Evolutionary conservation across 495 filamentous ascomycete species (phyloP).

Genomic region (Monascus purpureus): DNA sequence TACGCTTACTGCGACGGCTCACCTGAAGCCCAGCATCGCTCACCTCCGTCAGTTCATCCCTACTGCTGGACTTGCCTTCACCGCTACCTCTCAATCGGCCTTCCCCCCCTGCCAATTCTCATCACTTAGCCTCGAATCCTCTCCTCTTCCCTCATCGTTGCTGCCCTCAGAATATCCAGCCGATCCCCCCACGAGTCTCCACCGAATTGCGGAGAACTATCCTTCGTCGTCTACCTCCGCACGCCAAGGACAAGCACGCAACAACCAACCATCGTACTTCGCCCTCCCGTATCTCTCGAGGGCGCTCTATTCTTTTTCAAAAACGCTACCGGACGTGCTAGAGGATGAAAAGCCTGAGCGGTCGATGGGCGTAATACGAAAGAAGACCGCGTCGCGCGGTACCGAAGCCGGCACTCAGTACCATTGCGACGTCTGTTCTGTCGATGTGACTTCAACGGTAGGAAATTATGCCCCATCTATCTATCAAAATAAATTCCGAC

Average conservation of each 20-base stretch:
- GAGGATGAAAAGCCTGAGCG: slow-evolving; percentile 29
- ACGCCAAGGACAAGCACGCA: neutral
- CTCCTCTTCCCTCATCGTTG: too few species aligned
- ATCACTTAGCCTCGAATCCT: too few species aligned
- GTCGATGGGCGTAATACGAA: slow-evolving; percentile 87
- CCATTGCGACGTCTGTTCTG: slow-evolving; percentile 89
- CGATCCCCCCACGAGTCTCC: slow-evolving; percentile 1
- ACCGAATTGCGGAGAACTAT: slow-evolving; percentile 11
- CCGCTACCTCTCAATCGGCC: too few species aligned
- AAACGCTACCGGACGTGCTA: slow-evolving; percentile 20
- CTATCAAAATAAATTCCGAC: neutral
- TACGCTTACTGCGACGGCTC: too few species aligned
- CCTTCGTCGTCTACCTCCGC: too few species aligned
- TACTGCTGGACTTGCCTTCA: too few species aligned
- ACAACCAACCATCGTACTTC: neutral
- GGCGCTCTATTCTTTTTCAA: slow-evolving; percentile 16
- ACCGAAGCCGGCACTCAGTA: slow-evolving; percentile 90
- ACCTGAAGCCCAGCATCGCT: too few species aligned
- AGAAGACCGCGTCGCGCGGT: slow-evolving; percentile 80
- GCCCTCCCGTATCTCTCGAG: slow-evolving; percentile 22
- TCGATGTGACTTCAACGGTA: slow-evolving; percentile 92
- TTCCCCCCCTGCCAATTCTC: too few species aligned
- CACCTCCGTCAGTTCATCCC: too few species aligned
- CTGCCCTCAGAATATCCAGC: too few species aligned
- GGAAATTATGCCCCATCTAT: slow-evolving; percentile 11